phyloP scores from a whole-genome alignment of 805 yeast species.

The Kodamaea nitidulidarum region DNA sequence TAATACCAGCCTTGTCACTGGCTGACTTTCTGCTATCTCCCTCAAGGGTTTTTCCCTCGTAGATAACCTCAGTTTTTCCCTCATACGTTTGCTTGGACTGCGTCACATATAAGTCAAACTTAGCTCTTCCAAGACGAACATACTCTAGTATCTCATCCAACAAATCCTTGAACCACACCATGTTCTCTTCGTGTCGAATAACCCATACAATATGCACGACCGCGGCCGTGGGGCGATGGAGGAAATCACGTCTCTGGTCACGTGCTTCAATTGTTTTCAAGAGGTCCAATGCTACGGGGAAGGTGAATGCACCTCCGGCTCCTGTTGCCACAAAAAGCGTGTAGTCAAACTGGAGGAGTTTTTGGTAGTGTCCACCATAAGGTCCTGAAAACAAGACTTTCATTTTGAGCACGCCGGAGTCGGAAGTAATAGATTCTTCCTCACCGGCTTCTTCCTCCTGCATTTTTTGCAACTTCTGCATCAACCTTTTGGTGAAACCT shows the following conservation, averaged over 20 bases:
- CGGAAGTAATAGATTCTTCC: background rate
- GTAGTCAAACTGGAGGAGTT: constrained; percentile 39
- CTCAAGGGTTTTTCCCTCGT: too few relatives aligned
- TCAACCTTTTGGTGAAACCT: constrained; percentile 42
- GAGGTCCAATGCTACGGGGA: constrained; percentile 44
- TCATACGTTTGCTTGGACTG: constrained; percentile 12
- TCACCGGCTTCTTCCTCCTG: constrained; percentile 7
- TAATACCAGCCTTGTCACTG: too few relatives aligned
- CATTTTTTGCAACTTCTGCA: constrained; percentile 22
- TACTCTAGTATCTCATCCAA: constrained; percentile 27
- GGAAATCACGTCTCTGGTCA: constrained; percentile 26
- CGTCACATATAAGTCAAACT: constrained; percentile 28
- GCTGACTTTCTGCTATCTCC: too few relatives aligned
- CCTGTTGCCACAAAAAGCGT: constrained; percentile 40
- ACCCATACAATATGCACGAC: constrained; percentile 32
- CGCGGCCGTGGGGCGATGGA: constrained; percentile 28
- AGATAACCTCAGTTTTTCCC: too few relatives aligned
- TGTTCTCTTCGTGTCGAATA: constrained; percentile 20
- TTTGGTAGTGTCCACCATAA: constrained; percentile 41
- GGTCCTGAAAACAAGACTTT: constrained; percentile 45
- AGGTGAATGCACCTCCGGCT: constrained; percentile 43
- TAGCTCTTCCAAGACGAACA: constrained; percentile 19
- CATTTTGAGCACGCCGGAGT: constrained; percentile 15
- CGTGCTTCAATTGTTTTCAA: constrained; percentile 25
- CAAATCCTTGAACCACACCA: constrained; percentile 35